Conservation (phyloP, 495 filamentous ascomycete genomes). For the Durotheca rogersii region DNA sequence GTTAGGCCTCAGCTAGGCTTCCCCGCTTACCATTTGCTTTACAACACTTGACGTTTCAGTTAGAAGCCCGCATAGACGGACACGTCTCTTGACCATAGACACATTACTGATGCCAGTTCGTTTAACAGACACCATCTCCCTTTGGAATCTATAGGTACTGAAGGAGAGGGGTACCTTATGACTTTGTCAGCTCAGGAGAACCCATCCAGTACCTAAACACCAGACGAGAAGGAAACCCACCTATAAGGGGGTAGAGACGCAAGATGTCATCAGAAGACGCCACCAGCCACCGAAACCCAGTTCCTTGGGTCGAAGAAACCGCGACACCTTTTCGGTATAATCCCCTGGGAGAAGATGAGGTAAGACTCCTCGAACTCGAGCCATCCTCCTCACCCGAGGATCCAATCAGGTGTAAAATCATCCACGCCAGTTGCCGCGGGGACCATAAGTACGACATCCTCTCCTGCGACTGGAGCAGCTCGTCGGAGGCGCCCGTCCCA, state of each 20-base stretch:
- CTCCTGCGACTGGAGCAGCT: conserved; percentile 14
- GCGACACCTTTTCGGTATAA: conserved; percentile 8
- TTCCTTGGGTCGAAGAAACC: conserved; percentile 15
- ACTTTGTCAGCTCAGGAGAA: too few relatives aligned
- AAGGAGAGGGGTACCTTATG: too few relatives aligned
- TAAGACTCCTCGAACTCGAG: conserved; percentile 17
- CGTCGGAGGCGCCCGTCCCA: conserved; percentile 1
- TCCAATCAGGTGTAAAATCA: conserved; percentile 15
- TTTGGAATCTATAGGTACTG: too few relatives aligned
- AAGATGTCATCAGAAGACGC: conserved; percentile 1
- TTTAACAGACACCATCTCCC: too few relatives aligned
- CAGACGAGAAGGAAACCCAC: too few relatives aligned
- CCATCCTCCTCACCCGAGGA: conserved; percentile 5
- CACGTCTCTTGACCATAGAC: too few relatives aligned
- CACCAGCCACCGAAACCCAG: background rate
- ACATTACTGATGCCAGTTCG: too few relatives aligned
- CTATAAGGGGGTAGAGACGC: too few relatives aligned
- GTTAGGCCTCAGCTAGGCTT: background rate
- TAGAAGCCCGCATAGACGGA: background rate
- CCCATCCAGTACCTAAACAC: too few relatives aligned
- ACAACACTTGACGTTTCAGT: background rate
- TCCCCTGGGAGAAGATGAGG: conserved; percentile 1
- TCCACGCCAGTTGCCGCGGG: conserved; percentile 1
- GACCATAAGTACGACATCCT: conserved; percentile 12
- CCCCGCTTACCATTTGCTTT: background rate